phyloP scores from a whole-genome alignment of 2,329 filamentous ascomycete genomes.

The Chrysoporthe deuterocubensis region DNA sequence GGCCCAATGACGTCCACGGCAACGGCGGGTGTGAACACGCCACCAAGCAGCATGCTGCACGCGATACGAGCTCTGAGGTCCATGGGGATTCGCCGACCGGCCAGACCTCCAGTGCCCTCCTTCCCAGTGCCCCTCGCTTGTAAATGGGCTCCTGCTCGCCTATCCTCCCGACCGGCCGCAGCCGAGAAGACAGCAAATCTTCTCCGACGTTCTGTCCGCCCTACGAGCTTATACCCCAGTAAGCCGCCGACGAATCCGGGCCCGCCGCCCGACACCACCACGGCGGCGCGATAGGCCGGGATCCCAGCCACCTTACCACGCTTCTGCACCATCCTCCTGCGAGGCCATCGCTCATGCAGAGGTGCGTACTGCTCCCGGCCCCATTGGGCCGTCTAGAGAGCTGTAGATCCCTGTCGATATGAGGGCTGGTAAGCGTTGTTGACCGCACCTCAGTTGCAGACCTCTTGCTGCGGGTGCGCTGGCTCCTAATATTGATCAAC shows the following conservation, averaged over 20 bases:
- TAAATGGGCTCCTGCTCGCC: not conserved
- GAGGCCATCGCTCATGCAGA: not conserved
- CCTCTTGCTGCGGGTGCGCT: not conserved
- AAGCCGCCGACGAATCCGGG: not conserved
- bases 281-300: not conserved
- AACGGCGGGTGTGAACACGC: not conserved
- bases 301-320: not conserved
- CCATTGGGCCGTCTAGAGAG: not conserved
- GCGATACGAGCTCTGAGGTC: constrained; percentile 1
- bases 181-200: not conserved
- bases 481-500: not conserved
- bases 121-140: not conserved
- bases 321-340: constrained; percentile 1
- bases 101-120: not conserved
- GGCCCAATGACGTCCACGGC: not conserved
- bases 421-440: not conserved
- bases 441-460: not conserved
- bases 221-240: not conserved
- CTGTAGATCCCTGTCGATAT: not conserved
- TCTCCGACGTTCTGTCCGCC: not conserved
- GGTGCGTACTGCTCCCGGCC: not conserved
- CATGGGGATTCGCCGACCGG: not conserved
- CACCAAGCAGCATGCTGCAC: not conserved
- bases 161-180: not conserved
- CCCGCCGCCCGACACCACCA: not conserved